Percentiles rank a stretch among this genome's conserved stretches.
phyloP scores from a whole-genome alignment of 2,329 filamentous ascomycete species.

The Lasiodiplodia gonubiensis region DNA sequence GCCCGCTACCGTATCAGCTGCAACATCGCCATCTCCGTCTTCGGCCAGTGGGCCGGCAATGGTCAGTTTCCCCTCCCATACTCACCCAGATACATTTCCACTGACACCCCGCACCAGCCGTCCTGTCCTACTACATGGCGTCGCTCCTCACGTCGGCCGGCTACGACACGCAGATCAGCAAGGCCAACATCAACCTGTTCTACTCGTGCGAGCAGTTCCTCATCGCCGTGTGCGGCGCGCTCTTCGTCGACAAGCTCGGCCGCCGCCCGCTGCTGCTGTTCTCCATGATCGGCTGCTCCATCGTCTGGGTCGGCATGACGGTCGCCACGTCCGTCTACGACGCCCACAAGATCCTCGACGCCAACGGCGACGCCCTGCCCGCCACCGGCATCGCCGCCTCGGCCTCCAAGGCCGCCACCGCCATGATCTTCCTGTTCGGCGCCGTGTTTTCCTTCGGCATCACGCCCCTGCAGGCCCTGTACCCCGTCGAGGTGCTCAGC shows the following conservation, averaged over 20 bases:
- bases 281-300: conserved; percentile 33
- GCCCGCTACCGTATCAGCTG: conserved; percentile 59
- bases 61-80: conserved; percentile 19
- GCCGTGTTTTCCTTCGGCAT: conserved; percentile 42
- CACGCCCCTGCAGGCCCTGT: conserved; percentile 53
- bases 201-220: conserved; percentile 38
- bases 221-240: conserved; percentile 43
- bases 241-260: conserved; percentile 42
- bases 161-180: conserved; percentile 21
- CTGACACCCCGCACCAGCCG: neutral
- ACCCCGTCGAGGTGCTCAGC: conserved; percentile 56
- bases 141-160: conserved; percentile 22
- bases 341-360: neutral
- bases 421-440: conserved; percentile 46
- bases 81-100: neutral
- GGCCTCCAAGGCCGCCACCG: conserved; percentile 28
- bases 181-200: conserved; percentile 29
- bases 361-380: neutral
- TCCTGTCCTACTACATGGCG: conserved; percentile 28
- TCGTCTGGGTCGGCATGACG: conserved; percentile 39
- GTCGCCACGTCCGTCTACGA: conserved; percentile 31
- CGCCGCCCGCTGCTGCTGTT: conserved; percentile 42
- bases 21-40: conserved; percentile 60
- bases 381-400: neutral
- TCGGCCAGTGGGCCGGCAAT: conserved; percentile 52